Conservation (phyloP, 148 eudicot species). For the Fagopyrum tataricum region DNA sequence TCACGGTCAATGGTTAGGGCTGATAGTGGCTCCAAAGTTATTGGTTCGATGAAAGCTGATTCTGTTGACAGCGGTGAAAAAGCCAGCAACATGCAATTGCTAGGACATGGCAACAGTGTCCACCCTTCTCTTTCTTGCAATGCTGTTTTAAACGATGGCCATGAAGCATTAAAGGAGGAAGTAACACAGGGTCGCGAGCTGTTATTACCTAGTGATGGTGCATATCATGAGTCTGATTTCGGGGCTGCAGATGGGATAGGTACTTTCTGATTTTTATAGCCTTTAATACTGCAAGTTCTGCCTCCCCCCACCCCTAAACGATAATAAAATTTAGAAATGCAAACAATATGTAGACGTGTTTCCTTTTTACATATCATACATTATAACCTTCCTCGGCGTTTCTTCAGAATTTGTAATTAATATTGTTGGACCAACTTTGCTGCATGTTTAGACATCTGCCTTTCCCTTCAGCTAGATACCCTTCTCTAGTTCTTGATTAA, state of each 20-base stretch:
- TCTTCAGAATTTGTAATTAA: not conserved
- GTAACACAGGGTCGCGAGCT: conserved; percentile 70
- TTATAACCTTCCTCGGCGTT: not conserved
- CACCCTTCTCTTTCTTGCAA: conserved; percentile 95
- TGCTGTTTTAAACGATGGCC: conserved; percentile 81
- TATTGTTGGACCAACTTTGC: not conserved
- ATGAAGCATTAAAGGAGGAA: conserved; percentile 89
- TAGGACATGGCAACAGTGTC: conserved; percentile 49
- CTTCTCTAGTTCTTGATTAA: no score
- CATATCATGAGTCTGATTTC: conserved; percentile 53
- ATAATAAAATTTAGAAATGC: no score
- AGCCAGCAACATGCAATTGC: conserved; percentile 49
- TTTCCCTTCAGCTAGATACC: no score
- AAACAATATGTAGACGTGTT: no score
- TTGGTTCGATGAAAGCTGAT: conserved; percentile 82
- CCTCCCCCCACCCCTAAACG: not conserved
- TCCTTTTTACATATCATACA: not conserved
- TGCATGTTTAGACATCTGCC: not conserved
- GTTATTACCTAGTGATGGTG: conserved; percentile 54
- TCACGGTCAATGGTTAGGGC: conserved; percentile 71
- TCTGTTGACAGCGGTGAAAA: conserved; percentile 94
- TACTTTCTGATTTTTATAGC: not conserved
- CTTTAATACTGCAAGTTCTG: not conserved
- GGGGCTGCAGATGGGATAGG: conserved; percentile 56
- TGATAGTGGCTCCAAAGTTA: conserved; percentile 89